phyloP scores from a whole-genome alignment of 352 stramenopile species.

The Aphanomyces astaci region DNA sequence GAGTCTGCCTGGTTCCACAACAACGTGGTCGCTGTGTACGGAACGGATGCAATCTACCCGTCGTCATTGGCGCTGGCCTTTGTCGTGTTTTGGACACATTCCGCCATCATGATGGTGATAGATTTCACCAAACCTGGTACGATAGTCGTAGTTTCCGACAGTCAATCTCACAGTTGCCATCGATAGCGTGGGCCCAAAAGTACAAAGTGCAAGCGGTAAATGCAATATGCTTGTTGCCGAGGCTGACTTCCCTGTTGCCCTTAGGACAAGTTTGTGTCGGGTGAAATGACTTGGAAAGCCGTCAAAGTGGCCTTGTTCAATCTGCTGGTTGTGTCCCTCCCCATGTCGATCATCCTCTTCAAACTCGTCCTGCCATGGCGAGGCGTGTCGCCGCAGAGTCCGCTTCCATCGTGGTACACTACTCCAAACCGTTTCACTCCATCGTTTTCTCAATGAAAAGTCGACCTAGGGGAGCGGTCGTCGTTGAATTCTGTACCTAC shows the following conservation, averaged over 20 bases:
- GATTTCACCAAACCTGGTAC: conserved; percentile 7
- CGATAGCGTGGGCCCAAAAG: conserved; percentile 8
- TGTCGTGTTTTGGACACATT: conserved; percentile 20
- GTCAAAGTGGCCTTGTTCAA: conserved; percentile 19
- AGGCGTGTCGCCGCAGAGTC: background rate
- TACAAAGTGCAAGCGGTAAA: conserved; percentile 15
- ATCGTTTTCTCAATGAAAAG: background rate
- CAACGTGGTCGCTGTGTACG: background rate
- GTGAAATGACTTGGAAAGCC: conserved; percentile 1
- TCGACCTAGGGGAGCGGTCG: background rate
- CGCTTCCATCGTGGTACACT: conserved; percentile 3
- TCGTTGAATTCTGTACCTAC: conserved; percentile 12
- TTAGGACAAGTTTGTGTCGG: conserved; percentile 16
- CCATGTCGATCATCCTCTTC: conserved; percentile 7
- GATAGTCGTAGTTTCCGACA: too few relatives aligned
- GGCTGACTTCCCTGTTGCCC: background rate
- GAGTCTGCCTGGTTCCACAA: background rate
- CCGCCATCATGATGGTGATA: conserved; percentile 14
- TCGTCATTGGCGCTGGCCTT: background rate
- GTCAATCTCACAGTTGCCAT: too few relatives aligned
- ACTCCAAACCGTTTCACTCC: background rate
- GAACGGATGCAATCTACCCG: background rate
- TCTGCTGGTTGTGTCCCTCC: background rate
- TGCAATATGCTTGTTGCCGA: background rate
- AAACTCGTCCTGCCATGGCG: background rate